Evolutionary conservation across 306 rosid species (phyloP), one percentile per base, ranked within the genome.

Genomic region (Malus fusca): DNA sequence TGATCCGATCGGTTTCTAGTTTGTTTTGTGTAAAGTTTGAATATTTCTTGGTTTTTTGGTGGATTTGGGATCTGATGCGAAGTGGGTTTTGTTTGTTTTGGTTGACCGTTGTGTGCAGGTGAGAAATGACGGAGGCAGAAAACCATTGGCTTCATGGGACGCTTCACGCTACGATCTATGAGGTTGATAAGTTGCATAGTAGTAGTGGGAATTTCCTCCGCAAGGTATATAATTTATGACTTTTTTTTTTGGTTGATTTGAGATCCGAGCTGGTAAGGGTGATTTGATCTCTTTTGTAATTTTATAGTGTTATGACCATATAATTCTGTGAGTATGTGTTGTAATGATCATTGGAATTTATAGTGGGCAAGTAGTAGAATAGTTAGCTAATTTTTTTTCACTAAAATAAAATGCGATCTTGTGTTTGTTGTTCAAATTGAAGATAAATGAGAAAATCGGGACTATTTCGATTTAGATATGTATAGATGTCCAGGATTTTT

Each of bases 131-230:
- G 53, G 77, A 73, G 48, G 14, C 69, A 10, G 22, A 84, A 78
- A 66, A 82, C 44, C 77, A 67, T 76, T 83, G 85, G 85, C 93
- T 95, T 58, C 98, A 95, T 65, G 98, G 98, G 0, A 92, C 90
- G 75, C 97, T 95, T 68, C 98, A 95, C 55, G 98, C 74, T 37
- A 90, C 98, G 66, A 79, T 95, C 86, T 90, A 65, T 40, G 98
- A 92, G 90, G 90, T 95, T 7, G 97, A 95, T 71, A 82, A 23
- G 73, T 81, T 95, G 74, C 72, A 78, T 3, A 40, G 55, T 8
- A 85, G 83, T 8, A 86, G 86, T 7, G 87, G 88, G 71, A 86
- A 88, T 73, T 48, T 94, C 82, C 82, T 94, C 64, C 81, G 77
- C 84, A 87, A 72, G 94, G 98, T 94, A 74, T 68, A 71, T 55